Conservation (phyloP, 371 early-diverging fungal species). For the Mortierella sp. region DNA sequence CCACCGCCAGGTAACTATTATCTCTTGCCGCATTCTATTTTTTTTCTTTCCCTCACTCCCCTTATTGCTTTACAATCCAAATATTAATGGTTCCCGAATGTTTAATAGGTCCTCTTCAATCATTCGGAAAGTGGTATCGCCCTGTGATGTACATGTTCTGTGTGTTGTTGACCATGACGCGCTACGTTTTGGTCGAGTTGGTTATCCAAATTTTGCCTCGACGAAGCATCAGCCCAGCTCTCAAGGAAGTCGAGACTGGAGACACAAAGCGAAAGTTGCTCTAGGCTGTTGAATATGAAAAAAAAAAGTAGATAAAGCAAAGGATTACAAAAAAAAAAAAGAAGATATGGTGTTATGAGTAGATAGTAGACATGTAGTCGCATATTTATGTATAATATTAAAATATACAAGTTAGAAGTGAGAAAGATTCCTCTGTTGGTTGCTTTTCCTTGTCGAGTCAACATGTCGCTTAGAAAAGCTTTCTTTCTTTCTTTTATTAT, state of each 20-base stretch:
- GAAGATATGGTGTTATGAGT: not conserved
- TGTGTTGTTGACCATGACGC: constrained; percentile 50
- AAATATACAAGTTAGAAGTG: not conserved
- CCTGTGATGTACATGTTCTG: constrained; percentile 59
- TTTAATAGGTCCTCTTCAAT: constrained; percentile 39
- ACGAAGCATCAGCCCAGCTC: constrained; percentile 20
- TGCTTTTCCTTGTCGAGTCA: not conserved
- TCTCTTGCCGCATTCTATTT: not conserved
- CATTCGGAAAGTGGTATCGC: constrained; percentile 57
- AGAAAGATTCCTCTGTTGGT: no score
- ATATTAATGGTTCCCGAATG: not conserved
- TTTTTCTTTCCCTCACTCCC: not conserved
- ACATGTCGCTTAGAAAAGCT: not conserved
- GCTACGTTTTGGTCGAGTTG: constrained; percentile 53
- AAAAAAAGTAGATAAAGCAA: not conserved
- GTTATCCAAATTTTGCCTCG: constrained; percentile 52
- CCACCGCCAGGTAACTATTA: constrained; percentile 65
- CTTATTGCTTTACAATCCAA: not conserved
- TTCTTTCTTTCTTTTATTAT: not conserved
- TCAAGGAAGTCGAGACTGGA: constrained; percentile 5
- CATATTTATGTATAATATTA: not conserved
- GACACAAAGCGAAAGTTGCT: constrained; percentile 22
- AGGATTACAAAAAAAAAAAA: not conserved
- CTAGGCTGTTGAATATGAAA: no score
- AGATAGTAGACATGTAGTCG: not conserved